phyloP scores from a whole-genome alignment of 192 early-diverging fungal species.

The Funneliformis geosporum region DNA sequence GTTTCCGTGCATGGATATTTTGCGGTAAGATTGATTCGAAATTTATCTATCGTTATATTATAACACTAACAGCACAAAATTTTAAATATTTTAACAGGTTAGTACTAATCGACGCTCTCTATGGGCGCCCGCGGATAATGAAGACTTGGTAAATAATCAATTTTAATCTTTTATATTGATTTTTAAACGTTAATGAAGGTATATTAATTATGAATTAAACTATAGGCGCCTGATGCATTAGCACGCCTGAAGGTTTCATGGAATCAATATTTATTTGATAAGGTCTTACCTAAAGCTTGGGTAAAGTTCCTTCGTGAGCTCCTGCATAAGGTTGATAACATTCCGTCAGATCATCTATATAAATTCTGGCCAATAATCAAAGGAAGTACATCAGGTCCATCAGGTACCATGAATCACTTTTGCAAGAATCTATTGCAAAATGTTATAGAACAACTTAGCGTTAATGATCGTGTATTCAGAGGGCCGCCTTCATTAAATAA shows the following conservation, averaged over 20 bases:
- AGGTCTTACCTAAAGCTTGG: neutral
- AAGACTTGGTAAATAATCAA: neutral
- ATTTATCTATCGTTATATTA: neutral
- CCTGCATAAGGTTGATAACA: neutral
- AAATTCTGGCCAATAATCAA: conserved; percentile 3
- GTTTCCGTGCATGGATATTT: neutral
- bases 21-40: neutral
- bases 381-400: neutral
- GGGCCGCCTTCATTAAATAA: neutral
- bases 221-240: neutral
- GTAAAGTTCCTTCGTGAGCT: neutral
- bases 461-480: neutral
- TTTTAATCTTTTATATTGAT: neutral
- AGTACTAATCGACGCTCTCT: neutral
- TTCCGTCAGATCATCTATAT: neutral
- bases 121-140: neutral
- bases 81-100: neutral
- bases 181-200: neutral
- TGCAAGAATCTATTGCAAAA: neutral
- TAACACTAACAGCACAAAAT: neutral
- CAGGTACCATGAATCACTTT: neutral
- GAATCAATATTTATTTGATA: neutral
- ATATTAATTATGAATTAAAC: neutral
- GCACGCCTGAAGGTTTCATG: neutral
- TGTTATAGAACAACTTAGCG: neutral